phyloP scores from a whole-genome alignment of 2,329 filamentous ascomycete species.

The Ciborinia camelliae region DNA sequence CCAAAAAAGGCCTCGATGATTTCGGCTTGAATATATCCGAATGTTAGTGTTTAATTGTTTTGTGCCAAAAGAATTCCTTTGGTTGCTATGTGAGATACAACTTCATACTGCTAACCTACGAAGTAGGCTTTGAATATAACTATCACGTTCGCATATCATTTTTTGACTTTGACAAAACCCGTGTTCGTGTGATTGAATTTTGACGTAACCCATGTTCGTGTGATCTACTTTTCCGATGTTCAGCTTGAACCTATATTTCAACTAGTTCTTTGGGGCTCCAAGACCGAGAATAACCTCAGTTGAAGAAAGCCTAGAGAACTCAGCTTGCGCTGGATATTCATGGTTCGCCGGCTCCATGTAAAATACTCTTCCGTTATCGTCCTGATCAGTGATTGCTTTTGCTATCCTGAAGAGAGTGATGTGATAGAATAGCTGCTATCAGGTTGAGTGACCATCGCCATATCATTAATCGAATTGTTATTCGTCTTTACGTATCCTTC shows the following conservation, averaged over 20 bases:
- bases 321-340: background rate
- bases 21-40: background rate
- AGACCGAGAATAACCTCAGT: background rate
- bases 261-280: background rate
- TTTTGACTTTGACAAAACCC: background rate
- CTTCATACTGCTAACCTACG: background rate
- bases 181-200: background rate
- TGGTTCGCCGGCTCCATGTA: background rate
- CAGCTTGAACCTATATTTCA: background rate
- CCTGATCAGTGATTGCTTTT: background rate
- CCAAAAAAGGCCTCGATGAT: background rate
- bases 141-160: background rate
- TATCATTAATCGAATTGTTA: background rate
- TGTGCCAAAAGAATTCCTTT: background rate
- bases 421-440: background rate
- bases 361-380: background rate
- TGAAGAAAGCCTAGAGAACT: too few species aligned
- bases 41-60: background rate
- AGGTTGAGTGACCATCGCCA: background rate
- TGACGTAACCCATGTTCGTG: background rate
- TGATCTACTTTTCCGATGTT: background rate
- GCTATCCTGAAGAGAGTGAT: background rate
- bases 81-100: background rate
- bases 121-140: background rate
- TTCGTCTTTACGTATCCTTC: background rate